A percentile compares a stretch with the other conserved stretches of the same genome.
These are phyloP conservation scores for Flaveria robusta DNA, from an alignment of 129 eudicot genomes.

Conservation along the genomic window DNA sequence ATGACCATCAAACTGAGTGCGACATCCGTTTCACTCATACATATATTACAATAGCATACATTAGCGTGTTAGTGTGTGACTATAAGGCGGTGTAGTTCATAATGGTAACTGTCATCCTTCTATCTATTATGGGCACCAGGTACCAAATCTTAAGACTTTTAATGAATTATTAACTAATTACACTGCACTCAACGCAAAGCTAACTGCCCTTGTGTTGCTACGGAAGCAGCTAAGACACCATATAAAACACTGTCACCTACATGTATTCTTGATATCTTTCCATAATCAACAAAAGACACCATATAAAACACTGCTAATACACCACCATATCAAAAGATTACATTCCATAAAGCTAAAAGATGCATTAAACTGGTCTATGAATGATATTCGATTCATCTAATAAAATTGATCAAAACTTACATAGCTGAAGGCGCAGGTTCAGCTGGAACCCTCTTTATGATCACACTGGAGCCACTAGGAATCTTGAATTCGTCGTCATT, in stretches of 20 bases:
- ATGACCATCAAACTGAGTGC: background rate
- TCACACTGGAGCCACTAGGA: conserved; percentile 84
- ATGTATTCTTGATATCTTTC: too few species aligned
- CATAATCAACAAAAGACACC: too few species aligned
- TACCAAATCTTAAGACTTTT: background rate
- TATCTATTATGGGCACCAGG: background rate
- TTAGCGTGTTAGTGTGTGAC: background rate
- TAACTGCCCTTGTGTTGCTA: too few species aligned
- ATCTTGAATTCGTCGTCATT: conserved; percentile 58
- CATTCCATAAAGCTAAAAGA: too few species aligned
- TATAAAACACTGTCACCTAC: background rate
- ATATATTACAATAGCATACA: conserved; percentile 2
- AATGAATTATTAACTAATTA: background rate
- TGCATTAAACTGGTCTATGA: too few species aligned
- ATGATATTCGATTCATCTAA: background rate
- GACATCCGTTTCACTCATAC: background rate
- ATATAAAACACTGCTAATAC: background rate
- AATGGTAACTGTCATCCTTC: background rate
- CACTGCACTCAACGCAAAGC: too few species aligned
- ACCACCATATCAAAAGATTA: background rate
- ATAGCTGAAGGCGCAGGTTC: conserved; percentile 45
- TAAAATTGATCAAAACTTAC: conserved; percentile 46
- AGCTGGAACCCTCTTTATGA: conserved; percentile 81
- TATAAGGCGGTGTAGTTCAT: background rate
- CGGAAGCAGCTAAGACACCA: too few species aligned